Evolutionary conservation across 108 stramenopile genomes (phyloP), one percentile per base, ranked within the genome.

Genomic region (Cafeteria roenbergensis): DNA sequence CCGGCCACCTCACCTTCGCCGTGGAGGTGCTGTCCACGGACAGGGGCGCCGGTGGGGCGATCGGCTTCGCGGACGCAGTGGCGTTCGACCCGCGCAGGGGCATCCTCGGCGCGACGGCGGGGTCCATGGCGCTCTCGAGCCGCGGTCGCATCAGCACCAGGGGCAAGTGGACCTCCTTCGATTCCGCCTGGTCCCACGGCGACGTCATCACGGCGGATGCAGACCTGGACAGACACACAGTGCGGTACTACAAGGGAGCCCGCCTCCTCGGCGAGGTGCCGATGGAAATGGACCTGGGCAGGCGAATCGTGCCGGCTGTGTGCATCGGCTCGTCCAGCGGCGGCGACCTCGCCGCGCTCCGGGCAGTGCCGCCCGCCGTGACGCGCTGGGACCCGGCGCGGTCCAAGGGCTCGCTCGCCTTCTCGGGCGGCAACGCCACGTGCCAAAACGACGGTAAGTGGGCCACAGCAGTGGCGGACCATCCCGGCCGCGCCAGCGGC

Each of bases 401-500:
- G 12, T 48, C 12, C 42, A 48, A 48, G n/a, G n/a, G n/a, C n/a
- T n/a, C n/a, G n/a, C n/a, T n/a, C n/a, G n/a, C n/a, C n/a, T n/a
- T n/a, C n/a, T n/a, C n/a, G n/a, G n/a, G n/a, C n/a, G n/a, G n/a
- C n/a, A n/a, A n/a, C n/a, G n/a, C n/a, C 34, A 53, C 52, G 21
- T n/a, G n/a, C n/a, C n/a, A n/a, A n/a, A 61, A 61, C 59, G 22
- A 61, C 34, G 21, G 59, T 21, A 61, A 61, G 37, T 61, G 59
- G 59, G 59, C 59, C 36, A 61, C 59, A 3, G 9, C 59, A 8
- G 22, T 61, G 21, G 9, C 21, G 21, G 34, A 8, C 24, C 59
- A 61, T 22, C 2, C 9, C 29, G 59, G 59, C 29, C 9, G 9
- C 21, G 22, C n/a, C 21, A 8, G 24, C 2, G 59, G 59, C 20